Base-by-base conservation (phyloP, 805 yeast species). In the Barnettozyma siamensis region DNA sequence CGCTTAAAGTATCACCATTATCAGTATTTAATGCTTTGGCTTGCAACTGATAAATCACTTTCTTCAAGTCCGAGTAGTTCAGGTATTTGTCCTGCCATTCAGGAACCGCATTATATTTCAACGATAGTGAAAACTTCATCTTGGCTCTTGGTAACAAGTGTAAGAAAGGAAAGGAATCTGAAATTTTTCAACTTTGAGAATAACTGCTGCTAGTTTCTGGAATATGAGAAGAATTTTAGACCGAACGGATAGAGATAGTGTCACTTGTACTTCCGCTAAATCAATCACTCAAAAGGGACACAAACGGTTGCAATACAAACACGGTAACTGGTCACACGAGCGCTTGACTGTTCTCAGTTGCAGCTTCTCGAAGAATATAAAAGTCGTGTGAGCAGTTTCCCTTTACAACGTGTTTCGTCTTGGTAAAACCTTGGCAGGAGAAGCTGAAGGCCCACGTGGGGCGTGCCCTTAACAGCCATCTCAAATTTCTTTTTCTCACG, bases 21-120 rank as follows among this genome's bases (percentile, higher is more conserved):
- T 13, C 38, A 27, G 12, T 27, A 55, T 28, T 35, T n/a, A 62
- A 35, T 29, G 58, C 58, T 38, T 63, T 60, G 17, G 69, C 66
- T 47, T 78, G 83, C 29, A 80, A 64, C 46, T 68, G 63, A 53
- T 80, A 80, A 28, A 79, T 72, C 24, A 68, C 53, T 51, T 78
- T 76, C 53, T 80, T 80, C 48, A 80, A 59, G 10, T 69, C 68
- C 7, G 76, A 73, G 55, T 82, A 82, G 55, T 85, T 82, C 44
- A 89, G 69, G 57, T 88, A 88, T 53, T 80, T 78, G 40, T 76
- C 79, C 57, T 82, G 84, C 97, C 97, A 88, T 54, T 83, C 94
- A 2, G 96, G 95, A 41, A 84, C 85, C 29, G 78, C 70, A 42
- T 81, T 81, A 37, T 80, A 82, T 48, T 72, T 74, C 43, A 82